A percentile compares a stretch with the other conserved stretches of the same genome.
Conservation (phyloP, 1,284 basidiomycete genomes). For the Volvariella surrecta region DNA sequence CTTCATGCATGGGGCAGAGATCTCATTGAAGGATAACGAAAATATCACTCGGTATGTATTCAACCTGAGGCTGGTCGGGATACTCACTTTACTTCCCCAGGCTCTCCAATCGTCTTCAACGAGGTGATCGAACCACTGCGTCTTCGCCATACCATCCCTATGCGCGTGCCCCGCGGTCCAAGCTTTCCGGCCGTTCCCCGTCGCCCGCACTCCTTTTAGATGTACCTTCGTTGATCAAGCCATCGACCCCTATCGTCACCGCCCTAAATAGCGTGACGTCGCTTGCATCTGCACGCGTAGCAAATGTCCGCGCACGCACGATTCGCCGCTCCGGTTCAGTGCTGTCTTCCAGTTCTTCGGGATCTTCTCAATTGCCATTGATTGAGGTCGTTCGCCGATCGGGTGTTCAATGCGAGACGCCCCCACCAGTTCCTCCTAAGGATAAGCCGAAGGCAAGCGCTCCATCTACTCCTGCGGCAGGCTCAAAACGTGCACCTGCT, state of each 20-base stretch:
- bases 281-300: slow-evolving; percentile 14
- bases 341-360: slow-evolving; percentile 26
- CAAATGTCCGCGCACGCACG: slow-evolving; percentile 20
- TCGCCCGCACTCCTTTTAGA: slow-evolving; percentile 29
- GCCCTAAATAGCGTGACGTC: slow-evolving; percentile 47
- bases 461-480: slow-evolving; percentile 7
- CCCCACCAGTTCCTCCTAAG: slow-evolving; percentile 22
- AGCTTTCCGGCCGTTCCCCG: slow-evolving; percentile 23
- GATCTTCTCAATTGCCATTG: too few relatives aligned
- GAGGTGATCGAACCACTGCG: slow-evolving; percentile 46
- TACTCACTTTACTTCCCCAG: slow-evolving; percentile 24
- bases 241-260: slow-evolving; percentile 58
- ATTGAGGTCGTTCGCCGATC: too few relatives aligned
- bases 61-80: slow-evolving; percentile 8
- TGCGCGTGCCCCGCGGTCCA: slow-evolving; percentile 33
- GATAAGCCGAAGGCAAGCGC: slow-evolving; percentile 13
- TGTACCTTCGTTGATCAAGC: slow-evolving; percentile 34
- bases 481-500: slow-evolving; percentile 35
- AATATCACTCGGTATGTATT: slow-evolving; percentile 49
- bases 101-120: slow-evolving; percentile 61
- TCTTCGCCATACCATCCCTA: slow-evolving; percentile 53
- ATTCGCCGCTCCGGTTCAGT: slow-evolving; percentile 34
- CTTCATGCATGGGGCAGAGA: slow-evolving; percentile 47
- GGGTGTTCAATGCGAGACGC: slow-evolving; percentile 8
- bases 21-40: slow-evolving; percentile 42